Conservation (phyloP, 805 yeast species). For the Blastobotrys chiropterorum region DNA sequence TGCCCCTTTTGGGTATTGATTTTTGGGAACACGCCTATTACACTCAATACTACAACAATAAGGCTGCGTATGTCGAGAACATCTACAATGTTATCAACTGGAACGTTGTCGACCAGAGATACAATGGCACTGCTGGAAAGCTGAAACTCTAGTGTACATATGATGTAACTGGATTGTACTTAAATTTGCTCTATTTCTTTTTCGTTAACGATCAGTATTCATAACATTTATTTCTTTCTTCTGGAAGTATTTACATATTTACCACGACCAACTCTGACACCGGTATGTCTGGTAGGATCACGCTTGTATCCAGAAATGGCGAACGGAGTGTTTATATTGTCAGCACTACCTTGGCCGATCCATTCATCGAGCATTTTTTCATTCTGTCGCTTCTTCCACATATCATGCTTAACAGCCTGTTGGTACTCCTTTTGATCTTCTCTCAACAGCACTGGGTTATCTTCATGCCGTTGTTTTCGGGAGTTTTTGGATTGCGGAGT, state of each 20-base stretch:
- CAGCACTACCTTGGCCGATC: slow-evolving; percentile 89
- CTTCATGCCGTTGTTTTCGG: slow-evolving; percentile 69
- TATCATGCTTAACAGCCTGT: slow-evolving; percentile 79
- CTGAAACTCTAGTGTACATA: neutral
- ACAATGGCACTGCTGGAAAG: slow-evolving; percentile 2
- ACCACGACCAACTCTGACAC: slow-evolving; percentile 81
- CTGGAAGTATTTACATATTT: slow-evolving; percentile 67
- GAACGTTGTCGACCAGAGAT: slow-evolving; percentile 73
- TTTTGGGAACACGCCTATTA: slow-evolving; percentile 96
- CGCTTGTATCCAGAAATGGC: slow-evolving; percentile 53
- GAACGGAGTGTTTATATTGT: slow-evolving; percentile 82
- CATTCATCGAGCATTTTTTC: slow-evolving; percentile 82
- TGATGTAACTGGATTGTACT: neutral
- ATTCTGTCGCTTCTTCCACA: slow-evolving; percentile 79
- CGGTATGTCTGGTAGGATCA: slow-evolving; percentile 41
- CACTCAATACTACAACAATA: slow-evolving; percentile 83
- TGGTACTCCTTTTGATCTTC: slow-evolving; percentile 95
- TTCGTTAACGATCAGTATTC: neutral
- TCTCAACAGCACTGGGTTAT: slow-evolving; percentile 71
- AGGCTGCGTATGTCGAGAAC: slow-evolving; percentile 82
- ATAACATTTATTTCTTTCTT: slow-evolving; percentile 1
- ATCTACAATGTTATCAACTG: slow-evolving; percentile 91
- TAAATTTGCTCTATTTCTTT: neutral
- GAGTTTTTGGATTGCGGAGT: slow-evolving; percentile 81
- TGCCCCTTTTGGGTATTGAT: slow-evolving; percentile 78